A percentile compares a stretch with the other conserved stretches of the same genome.
These are phyloP conservation scores for Tetrahymena thermophila DNA, from an alignment of 73 alveolate genomes.

Conservation along the genomic window DNA sequence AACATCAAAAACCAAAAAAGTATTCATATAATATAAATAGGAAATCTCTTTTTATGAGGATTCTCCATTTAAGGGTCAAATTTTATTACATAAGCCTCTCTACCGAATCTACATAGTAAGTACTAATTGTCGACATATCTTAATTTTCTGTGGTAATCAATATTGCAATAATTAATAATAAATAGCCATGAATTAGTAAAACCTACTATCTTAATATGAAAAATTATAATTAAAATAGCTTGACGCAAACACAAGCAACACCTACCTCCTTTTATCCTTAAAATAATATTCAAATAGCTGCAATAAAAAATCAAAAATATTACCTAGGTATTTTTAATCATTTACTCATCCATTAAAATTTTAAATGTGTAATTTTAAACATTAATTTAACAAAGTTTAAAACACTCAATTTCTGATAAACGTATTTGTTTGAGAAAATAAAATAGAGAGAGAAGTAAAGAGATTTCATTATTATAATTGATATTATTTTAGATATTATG, in stretches of 20 bases:
- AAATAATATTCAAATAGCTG: no score
- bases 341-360: no score
- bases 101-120: neutral
- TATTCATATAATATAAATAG: neutral
- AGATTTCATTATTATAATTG: no score
- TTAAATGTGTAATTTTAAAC: no score
- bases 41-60: neutral
- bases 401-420: neutral
- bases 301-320: no score
- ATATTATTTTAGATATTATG: no score
- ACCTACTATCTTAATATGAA: neutral
- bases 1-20: neutral
- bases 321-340: no score
- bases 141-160: neutral
- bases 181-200: neutral
- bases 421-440: neutral
- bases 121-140: neutral
- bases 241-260: no score
- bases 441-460: no score
- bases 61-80: neutral
- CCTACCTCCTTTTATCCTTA: no score
- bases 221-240: no score
- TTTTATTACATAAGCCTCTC: neutral
- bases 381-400: neutral
- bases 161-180: no score